These are phyloP conservation scores for Calocybe indica DNA, from an alignment of 768 basidiomycete genomes.

Conservation along the genomic window DNA sequence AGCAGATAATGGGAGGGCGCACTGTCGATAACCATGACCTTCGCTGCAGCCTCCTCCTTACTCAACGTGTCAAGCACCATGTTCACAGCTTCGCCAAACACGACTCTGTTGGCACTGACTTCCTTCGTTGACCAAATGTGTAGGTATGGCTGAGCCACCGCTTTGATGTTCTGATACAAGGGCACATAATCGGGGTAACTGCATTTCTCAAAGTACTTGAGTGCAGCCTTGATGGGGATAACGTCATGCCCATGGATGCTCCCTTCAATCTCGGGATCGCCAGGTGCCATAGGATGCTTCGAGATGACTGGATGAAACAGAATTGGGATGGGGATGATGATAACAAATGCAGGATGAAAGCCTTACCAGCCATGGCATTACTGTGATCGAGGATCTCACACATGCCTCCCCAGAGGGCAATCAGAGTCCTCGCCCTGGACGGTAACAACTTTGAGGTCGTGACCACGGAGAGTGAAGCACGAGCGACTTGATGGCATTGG, in stretches of 20 bases:
- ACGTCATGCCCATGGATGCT: slow-evolving; percentile 80
- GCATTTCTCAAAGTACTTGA: slow-evolving; percentile 63
- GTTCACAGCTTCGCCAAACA: slow-evolving; percentile 84
- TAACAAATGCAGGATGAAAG: background rate
- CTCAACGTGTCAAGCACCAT: slow-evolving; percentile 65
- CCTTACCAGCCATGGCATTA: slow-evolving; percentile 73
- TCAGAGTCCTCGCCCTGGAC: slow-evolving; percentile 80
- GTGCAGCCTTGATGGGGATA: slow-evolving; percentile 74
- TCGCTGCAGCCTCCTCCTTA: slow-evolving; percentile 72
- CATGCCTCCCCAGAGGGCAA: slow-evolving; percentile 63
- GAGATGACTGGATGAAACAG: slow-evolving; percentile 42
- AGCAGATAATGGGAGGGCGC: slow-evolving; percentile 17
- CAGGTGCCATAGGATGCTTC: slow-evolving; percentile 66
- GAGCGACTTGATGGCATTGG: too few species aligned
- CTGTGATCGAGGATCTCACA: slow-evolving; percentile 45
- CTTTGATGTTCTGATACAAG: slow-evolving; percentile 63
- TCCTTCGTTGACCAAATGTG: slow-evolving; percentile 71
- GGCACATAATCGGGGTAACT: slow-evolving; percentile 50
- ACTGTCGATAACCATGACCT: slow-evolving; percentile 85
- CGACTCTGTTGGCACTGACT: slow-evolving; percentile 71
- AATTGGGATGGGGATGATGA: background rate
- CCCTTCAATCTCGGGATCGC: slow-evolving; percentile 73
- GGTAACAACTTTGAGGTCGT: slow-evolving; percentile 71
- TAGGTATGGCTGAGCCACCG: slow-evolving; percentile 47
- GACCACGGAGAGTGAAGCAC: slow-evolving; percentile 58